A percentile compares a stretch with the other conserved stretches of the same genome.
phyloP scores from a whole-genome alignment of 306 rosid genomes.

The Aeschynomene evenia region DNA sequence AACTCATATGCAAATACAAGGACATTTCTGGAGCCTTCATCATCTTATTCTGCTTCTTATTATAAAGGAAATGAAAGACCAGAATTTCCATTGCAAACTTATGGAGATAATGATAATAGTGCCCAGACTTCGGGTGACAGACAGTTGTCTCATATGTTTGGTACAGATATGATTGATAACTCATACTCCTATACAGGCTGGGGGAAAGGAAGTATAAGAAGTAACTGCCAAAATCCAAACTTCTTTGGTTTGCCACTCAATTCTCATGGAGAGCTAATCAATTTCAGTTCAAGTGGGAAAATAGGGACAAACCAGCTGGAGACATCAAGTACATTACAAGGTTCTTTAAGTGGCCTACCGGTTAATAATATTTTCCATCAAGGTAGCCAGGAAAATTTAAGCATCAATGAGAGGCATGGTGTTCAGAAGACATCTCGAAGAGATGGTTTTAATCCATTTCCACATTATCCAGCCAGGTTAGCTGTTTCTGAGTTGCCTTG shows the following conservation, averaged over 20 bases:
- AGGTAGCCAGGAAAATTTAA: constrained; percentile 43
- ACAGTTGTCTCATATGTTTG: constrained; percentile 34
- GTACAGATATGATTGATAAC: constrained; percentile 45
- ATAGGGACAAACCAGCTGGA: constrained; percentile 42
- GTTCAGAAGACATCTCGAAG: constrained; percentile 48
- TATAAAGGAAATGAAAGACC: constrained; percentile 48
- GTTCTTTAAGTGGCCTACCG: constrained; percentile 51
- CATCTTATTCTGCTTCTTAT: constrained; percentile 44
- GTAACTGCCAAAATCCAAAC: constrained; percentile 42
- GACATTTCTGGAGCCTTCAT: constrained; percentile 47
- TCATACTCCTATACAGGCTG: constrained; percentile 41
- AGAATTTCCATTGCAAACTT: constrained; percentile 41
- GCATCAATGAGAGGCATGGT: constrained; percentile 42
- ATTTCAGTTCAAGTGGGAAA: constrained; percentile 58
- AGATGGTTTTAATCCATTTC: constrained; percentile 48
- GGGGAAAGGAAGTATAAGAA: constrained; percentile 50
- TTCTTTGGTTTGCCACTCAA: constrained; percentile 86
- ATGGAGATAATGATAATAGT: constrained; percentile 35
- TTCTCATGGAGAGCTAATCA: constrained; percentile 88
- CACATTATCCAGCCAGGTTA: constrained; percentile 61
- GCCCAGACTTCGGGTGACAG: constrained; percentile 38
- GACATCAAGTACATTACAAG: constrained; percentile 38
- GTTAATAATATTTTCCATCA: constrained; percentile 31
- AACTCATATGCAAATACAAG: constrained; percentile 41
- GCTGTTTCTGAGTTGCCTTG: constrained; percentile 50